Evolutionary conservation across 345 rosid genomes (phyloP).

Genomic region (Pistacia atlantica): DNA sequence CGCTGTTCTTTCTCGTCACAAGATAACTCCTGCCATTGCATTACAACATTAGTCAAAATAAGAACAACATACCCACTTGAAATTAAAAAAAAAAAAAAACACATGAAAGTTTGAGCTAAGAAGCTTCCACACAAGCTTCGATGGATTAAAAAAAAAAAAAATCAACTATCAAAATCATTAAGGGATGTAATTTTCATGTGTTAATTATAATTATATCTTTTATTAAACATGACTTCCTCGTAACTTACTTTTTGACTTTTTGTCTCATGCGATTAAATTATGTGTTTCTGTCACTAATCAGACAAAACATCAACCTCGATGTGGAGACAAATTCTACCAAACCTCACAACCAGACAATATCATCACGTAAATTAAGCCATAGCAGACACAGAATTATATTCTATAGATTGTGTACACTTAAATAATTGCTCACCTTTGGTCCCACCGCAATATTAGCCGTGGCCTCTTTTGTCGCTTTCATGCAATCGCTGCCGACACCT

Average conservation of each 20-base stretch:
- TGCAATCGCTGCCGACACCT: slow-evolving; percentile 54
- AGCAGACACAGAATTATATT: slow-evolving; percentile 40
- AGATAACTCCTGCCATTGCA: slow-evolving; percentile 35
- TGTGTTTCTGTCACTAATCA: slow-evolving; percentile 1
- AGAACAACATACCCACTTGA: slow-evolving; percentile 15
- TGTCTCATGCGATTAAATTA: slow-evolving; percentile 8
- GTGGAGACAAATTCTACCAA: slow-evolving; percentile 21
- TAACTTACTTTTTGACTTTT: slow-evolving; percentile 29
- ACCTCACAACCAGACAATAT: slow-evolving; percentile 29
- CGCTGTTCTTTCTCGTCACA: slow-evolving; percentile 42
- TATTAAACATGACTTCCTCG: neutral
- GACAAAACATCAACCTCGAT: neutral
- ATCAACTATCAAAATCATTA: neutral
- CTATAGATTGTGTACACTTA: slow-evolving; percentile 20
- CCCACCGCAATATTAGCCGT: slow-evolving; percentile 38
- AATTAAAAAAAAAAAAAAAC: slow-evolving; percentile 19
- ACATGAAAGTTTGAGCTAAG: slow-evolving; percentile 5
- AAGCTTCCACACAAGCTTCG: neutral
- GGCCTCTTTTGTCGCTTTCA: slow-evolving; percentile 32
- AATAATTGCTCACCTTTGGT: slow-evolving; percentile 52
- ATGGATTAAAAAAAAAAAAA: neutral
- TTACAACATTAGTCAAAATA: slow-evolving; percentile 2
- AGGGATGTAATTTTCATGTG: neutral
- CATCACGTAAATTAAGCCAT: slow-evolving; percentile 15
- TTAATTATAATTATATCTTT: neutral